A percentile compares a stretch with the other conserved stretches of the same genome.
phyloP scores from a whole-genome alignment of 148 eudicot species.

The Rhododendron henanense region DNA sequence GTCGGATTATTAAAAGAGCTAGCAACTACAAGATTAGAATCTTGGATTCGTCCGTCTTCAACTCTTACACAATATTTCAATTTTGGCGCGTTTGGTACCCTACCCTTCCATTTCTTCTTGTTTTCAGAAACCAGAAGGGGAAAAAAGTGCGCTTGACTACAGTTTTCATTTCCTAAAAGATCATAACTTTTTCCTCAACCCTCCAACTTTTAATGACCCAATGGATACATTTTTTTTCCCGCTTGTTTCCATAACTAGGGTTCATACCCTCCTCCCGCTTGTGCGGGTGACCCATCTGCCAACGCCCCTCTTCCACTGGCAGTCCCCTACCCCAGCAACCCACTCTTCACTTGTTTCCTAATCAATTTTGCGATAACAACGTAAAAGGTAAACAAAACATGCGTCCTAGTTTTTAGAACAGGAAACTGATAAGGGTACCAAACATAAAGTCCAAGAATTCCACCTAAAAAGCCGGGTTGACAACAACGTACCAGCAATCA shows the following conservation, averaged over 20 bases:
- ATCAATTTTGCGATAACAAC: background rate
- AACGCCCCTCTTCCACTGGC: background rate
- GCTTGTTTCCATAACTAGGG: background rate
- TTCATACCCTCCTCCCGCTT: background rate
- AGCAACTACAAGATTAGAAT: background rate
- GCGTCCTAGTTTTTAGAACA: background rate
- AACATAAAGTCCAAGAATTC: background rate
- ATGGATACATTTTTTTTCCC: background rate
- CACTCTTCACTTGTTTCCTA: background rate
- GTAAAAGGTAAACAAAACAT: background rate
- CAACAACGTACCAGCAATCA: constrained; percentile 28
- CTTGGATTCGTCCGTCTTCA: background rate
- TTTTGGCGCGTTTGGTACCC: background rate
- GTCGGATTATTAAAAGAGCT: background rate
- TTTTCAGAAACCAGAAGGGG: background rate
- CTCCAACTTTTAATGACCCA: background rate
- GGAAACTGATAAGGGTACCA: background rate
- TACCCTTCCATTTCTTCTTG: background rate
- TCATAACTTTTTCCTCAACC: background rate
- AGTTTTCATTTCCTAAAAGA: background rate
- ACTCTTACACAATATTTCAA: background rate
- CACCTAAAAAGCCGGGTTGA: background rate
- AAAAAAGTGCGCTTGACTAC: background rate
- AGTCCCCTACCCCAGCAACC: background rate
- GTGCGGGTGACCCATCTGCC: background rate